Conservation (phyloP, 345 rosid genomes). For the Salix exigua region DNA sequence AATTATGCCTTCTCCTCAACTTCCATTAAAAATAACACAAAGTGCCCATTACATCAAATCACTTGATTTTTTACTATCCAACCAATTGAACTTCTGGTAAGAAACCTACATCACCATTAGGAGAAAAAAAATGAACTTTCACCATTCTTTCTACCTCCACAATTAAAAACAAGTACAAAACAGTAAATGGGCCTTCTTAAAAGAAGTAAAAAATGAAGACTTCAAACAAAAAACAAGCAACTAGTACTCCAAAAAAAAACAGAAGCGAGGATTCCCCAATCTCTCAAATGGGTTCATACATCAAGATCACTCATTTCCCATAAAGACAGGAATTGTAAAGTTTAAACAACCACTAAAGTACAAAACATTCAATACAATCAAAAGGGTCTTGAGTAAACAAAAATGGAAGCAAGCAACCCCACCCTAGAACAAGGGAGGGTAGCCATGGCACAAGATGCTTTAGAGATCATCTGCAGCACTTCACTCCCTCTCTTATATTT, state of each 20-base stretch:
- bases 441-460: slow-evolving; percentile 73
- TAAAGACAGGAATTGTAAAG: background rate
- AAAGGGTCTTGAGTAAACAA: background rate
- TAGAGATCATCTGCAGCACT: slow-evolving; percentile 66
- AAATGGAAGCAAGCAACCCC: background rate
- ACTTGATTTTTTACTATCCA: background rate
- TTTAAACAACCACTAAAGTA: background rate
- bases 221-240: background rate
- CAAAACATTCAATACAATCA: background rate
- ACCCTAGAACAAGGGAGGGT: slow-evolving; percentile 75
- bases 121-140: background rate
- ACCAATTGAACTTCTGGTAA: background rate
- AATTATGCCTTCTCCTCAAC: background rate
- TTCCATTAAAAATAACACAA: background rate
- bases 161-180: background rate
- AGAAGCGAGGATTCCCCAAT: background rate
- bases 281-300: background rate
- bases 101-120: background rate
- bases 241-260: background rate
- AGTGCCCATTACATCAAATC: background rate
- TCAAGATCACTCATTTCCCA: slow-evolving; percentile 9
- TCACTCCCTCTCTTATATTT: slow-evolving; percentile 3
- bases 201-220: background rate
- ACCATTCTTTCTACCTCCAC: background rate
- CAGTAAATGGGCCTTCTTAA: background rate